Base-by-base conservation (phyloP, 2,329 filamentous ascomycete genomes). In the Fusarium napiforme region DNA sequence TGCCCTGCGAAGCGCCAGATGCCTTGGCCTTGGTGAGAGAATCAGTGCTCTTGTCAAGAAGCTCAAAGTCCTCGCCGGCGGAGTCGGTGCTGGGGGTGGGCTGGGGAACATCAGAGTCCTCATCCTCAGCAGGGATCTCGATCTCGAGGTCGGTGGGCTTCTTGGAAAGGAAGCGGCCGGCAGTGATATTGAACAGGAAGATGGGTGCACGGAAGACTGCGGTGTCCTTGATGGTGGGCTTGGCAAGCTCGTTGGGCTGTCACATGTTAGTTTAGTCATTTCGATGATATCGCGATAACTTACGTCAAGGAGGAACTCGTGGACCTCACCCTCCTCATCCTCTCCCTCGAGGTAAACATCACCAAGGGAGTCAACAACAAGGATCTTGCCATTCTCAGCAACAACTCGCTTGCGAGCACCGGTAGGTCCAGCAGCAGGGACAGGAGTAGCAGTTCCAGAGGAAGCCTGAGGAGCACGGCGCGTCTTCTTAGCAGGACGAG, bases 261-360 rank as follows among this genome's bases (percentile, higher is more conserved):
- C 56, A 39, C n/a, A 50, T 55, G 71, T 81, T 75, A 69, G 60
- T 60, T 49, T 46, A 36, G 30, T 37, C 14, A 58, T 8, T 61
- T 39, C 15, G 36, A 19, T 7, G 28, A 37, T 19, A 26, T 21
- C 45, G 32, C 34, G 18, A 32, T 15, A 58, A 89, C 93, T 87
- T 84, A 98, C 91, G 81, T 99, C 96, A 68, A 99, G 90, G 72
- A 98, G 85, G 80, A 92, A 97, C 80, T 98, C 94, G 75, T 93
- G 89, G 37, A 90, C 88, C 62, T 93, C 90, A 60, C 96, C 96
- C 30, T 98, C 94, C 75, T 95, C 95, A 58, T 94, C 94, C 77
- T 94, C 89, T 79, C 97, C 93, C 83, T 98, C 95, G n/a, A 99
- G 87, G 80, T 94, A 99, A 18, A 99, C 96, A 77, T 98, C 95